phyloP scores from a whole-genome alignment of 768 basidiomycete genomes.

The Boletus rex-veris region DNA sequence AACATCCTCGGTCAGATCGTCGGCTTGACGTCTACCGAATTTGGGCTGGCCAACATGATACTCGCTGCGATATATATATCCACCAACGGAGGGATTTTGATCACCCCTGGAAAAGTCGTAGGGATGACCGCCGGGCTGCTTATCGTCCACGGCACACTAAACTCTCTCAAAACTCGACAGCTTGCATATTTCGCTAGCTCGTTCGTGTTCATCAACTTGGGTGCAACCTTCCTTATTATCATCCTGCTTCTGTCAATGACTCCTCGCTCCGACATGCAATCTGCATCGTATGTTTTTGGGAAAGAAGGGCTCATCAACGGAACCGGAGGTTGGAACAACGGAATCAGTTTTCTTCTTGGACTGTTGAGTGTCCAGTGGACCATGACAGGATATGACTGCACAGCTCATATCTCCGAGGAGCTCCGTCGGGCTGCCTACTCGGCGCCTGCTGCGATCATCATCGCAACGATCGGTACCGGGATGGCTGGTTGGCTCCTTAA shows the following conservation, averaged over 20 bases:
- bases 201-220: slow-evolving; percentile 46
- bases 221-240: slow-evolving; percentile 40
- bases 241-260: slow-evolving; percentile 44
- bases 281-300: slow-evolving; percentile 55
- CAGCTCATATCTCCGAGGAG: slow-evolving; percentile 38
- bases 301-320: slow-evolving; percentile 37
- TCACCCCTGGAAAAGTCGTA: slow-evolving; percentile 39
- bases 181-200: slow-evolving; percentile 33
- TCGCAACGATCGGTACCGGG: slow-evolving; percentile 44
- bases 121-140: slow-evolving; percentile 41
- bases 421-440: slow-evolving; percentile 51
- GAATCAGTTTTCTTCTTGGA: slow-evolving; percentile 44
- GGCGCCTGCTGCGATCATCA: slow-evolving; percentile 42
- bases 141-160: slow-evolving; percentile 40
- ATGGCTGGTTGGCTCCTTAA: slow-evolving; percentile 65
- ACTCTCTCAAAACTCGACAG: slow-evolving; percentile 41
- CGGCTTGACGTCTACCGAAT: slow-evolving; percentile 34
- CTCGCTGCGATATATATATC: slow-evolving; percentile 26
- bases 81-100: slow-evolving; percentile 32
- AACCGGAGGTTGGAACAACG: slow-evolving; percentile 41
- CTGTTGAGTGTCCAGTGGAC: slow-evolving; percentile 48
- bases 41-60: slow-evolving; percentile 37
- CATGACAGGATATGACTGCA: slow-evolving; percentile 35
- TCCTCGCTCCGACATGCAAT: slow-evolving; percentile 51
- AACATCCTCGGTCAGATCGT: slow-evolving; percentile 25